These are phyloP conservation scores for Echinochloa phyllopogon DNA, from an alignment of 176 grass and related monocot genomes.

Conservation along the genomic window DNA sequence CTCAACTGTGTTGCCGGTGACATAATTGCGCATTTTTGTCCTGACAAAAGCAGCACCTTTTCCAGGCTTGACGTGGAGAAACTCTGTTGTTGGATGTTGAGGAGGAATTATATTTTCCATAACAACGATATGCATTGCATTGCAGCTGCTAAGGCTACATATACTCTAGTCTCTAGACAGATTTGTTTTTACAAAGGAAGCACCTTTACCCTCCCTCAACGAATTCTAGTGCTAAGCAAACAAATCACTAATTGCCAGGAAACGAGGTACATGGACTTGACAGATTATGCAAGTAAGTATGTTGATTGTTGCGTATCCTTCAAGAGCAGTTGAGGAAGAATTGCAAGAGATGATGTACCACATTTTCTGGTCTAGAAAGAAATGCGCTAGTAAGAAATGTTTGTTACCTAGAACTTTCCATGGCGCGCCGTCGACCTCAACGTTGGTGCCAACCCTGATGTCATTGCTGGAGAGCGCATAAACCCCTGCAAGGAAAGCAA, in stretches of 20 bases:
- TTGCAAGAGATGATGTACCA: background rate
- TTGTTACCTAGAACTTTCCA: conserved; percentile 77
- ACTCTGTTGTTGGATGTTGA: conserved; percentile 61
- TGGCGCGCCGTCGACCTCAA: conserved; percentile 87
- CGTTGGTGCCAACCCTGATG: conserved; percentile 81
- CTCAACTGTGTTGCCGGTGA: conserved; percentile 93
- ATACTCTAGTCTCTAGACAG: background rate
- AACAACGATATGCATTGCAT: background rate
- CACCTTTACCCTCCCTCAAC: background rate
- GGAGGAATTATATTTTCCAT: background rate
- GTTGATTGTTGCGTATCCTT: background rate
- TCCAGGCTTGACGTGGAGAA: conserved; percentile 97
- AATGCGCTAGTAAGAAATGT: background rate
- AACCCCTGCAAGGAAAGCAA: conserved; percentile 55
- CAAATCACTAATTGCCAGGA: background rate
- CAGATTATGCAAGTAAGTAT: background rate
- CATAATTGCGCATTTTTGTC: conserved; percentile 88
- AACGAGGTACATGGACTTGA: conserved; percentile 9
- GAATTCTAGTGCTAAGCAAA: background rate
- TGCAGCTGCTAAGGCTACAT: background rate
- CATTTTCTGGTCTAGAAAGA: background rate
- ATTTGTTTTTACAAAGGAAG: background rate
- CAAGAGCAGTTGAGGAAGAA: background rate
- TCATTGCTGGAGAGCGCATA: conserved; percentile 92
- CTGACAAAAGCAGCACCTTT: conserved; percentile 98